Conservation (phyloP, 2,329 filamentous ascomycete species). For the Neophaeococcomyces aloes region DNA sequence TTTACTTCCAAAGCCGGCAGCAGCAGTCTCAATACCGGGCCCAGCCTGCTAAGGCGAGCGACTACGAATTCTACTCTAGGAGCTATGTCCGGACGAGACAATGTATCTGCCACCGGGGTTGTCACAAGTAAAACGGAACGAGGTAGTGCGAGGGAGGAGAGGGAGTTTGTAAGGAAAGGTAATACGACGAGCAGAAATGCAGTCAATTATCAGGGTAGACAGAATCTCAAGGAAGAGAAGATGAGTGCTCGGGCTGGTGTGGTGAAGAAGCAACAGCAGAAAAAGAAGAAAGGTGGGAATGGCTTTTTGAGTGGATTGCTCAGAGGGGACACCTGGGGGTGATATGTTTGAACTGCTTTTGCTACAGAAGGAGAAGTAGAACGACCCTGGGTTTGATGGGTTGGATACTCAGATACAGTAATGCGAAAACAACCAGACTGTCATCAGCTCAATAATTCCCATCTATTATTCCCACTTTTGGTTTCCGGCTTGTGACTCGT, state of each 20-base stretch:
- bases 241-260: conserved; percentile 19
- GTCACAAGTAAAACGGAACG: conserved; percentile 19
- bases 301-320: conserved; percentile 20
- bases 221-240: conserved; percentile 19
- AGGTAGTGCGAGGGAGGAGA: conserved; percentile 18
- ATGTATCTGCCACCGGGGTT: conserved; percentile 20
- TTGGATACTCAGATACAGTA: too few species aligned
- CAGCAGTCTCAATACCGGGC: conserved; percentile 14
- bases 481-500: too few species aligned
- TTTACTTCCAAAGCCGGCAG: conserved; percentile 11
- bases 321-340: conserved; percentile 16
- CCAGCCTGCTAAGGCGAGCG: conserved; percentile 18
- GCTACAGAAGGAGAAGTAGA: too few species aligned
- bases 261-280: conserved; percentile 14
- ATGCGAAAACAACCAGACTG: too few species aligned
- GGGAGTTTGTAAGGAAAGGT: conserved; percentile 20
- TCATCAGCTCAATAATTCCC: too few species aligned
- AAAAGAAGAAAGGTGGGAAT: conserved; percentile 12
- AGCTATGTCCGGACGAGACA: conserved; percentile 15
- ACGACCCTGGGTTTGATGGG: too few species aligned
- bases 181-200: conserved; percentile 18
- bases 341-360: neutral
- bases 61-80: conserved; percentile 21
- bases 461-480: too few species aligned
- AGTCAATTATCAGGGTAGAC: conserved; percentile 18